Evolutionary conservation across 2,329 filamentous ascomycete genomes (phyloP).

Genomic region (Fusarium keratoplasticum): DNA sequence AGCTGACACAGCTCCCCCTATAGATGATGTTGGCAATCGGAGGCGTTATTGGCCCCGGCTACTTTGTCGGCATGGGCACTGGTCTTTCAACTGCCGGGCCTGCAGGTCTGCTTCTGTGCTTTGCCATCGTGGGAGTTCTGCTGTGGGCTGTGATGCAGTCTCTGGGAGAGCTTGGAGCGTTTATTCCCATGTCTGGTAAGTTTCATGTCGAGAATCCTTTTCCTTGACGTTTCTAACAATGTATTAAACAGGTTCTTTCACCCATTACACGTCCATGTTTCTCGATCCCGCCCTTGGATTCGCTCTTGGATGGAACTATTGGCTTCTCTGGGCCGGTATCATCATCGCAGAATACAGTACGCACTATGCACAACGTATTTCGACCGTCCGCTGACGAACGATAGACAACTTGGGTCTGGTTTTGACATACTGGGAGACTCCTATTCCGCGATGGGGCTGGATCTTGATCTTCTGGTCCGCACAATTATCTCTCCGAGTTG

Average conservation of each 20-base stretch:
- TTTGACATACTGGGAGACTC: background rate
- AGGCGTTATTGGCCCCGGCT: conserved; percentile 21
- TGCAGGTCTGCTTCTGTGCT: conserved; percentile 9
- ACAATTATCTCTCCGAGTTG: too few species aligned
- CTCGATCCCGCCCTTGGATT: background rate
- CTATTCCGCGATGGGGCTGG: background rate
- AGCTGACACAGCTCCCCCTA: background rate
- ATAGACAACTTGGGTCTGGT: background rate
- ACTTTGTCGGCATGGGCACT: conserved; percentile 25
- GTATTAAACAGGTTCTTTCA: background rate
- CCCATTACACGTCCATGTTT: background rate
- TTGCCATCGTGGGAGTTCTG: conserved; percentile 8
- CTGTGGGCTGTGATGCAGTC: conserved; percentile 12
- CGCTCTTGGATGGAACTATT: background rate
- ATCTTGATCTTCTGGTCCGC: background rate
- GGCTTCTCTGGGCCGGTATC: background rate
- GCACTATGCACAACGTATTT: rapidly evolving
- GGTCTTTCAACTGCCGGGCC: conserved; percentile 16
- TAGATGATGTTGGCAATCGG: conserved; percentile 26
- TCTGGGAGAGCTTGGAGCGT: background rate
- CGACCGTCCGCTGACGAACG: background rate
- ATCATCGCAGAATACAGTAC: background rate
- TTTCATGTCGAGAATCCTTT: rapidly evolving
- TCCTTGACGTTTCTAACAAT: background rate
- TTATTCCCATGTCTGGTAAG: background rate